Percentiles rank a stretch among this genome's conserved stretches.
Evolutionary conservation across 2,329 filamentous ascomycete genomes (phyloP).

Genomic region (Colletotrichum nymphaeae): DNA sequence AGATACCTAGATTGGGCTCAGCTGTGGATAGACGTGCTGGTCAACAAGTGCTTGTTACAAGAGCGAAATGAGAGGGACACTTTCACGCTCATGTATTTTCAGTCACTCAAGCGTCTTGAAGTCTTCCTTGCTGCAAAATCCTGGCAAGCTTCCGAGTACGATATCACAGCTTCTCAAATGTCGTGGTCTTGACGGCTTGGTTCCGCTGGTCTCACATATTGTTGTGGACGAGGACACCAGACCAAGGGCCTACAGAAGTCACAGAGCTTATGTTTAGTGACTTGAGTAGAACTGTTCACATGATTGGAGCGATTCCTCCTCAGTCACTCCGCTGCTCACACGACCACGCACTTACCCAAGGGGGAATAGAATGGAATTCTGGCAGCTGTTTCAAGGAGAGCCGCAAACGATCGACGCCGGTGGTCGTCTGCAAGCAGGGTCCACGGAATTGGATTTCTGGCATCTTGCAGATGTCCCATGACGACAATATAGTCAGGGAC

Average conservation of each 20-base stretch:
- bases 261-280: not conserved
- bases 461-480: not conserved
- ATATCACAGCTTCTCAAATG: too few species aligned
- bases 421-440: not conserved
- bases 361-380: not conserved
- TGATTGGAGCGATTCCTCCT: not conserved
- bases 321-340: not conserved
- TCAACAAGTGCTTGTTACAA: too few species aligned
- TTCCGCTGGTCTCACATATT: not conserved
- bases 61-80: too few species aligned
- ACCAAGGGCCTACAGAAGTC: not conserved
- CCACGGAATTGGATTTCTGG: not conserved
- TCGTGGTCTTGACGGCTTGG: not conserved
- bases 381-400: not conserved
- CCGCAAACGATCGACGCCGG: not conserved
- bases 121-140: too few species aligned
- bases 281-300: not conserved
- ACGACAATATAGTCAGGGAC: not conserved
- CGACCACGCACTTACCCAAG: not conserved
- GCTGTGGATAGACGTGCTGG: too few species aligned
- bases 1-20: too few species aligned
- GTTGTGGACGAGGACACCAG: not conserved
- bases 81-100: too few species aligned
- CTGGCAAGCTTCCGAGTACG: too few species aligned
- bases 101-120: too few species aligned